These are phyloP conservation scores for Daldinia bambusicola DNA, from an alignment of 495 filamentous ascomycete genomes.

Conservation along the genomic window DNA sequence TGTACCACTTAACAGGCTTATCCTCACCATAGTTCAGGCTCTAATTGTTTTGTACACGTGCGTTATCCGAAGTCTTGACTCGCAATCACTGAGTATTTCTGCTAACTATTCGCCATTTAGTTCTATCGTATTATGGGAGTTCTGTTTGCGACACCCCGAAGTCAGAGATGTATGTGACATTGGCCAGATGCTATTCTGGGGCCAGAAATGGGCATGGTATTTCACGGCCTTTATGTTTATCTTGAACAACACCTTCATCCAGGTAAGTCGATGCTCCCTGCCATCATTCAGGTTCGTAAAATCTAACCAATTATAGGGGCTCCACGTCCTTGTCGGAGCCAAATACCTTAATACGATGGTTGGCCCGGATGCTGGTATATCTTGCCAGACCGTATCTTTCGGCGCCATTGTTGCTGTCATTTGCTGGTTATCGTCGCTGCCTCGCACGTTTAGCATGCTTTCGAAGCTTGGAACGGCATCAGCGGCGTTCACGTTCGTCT, in stretches of 20 bases:
- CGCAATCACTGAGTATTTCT: not conserved
- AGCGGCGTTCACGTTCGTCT: conserved; percentile 86
- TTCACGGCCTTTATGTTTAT: conserved; percentile 88
- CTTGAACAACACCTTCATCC: conserved; percentile 90
- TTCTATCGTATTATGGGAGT: conserved; percentile 85
- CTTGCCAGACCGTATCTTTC: conserved; percentile 75
- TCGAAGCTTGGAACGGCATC: conserved; percentile 78
- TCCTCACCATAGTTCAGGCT: conserved; percentile 81
- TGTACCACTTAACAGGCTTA: conserved; percentile 57
- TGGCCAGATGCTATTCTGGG: conserved; percentile 87
- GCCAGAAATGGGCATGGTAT: conserved; percentile 82
- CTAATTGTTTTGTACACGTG: conserved; percentile 79
- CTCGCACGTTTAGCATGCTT: conserved; percentile 82
- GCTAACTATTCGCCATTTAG: conserved; percentile 34
- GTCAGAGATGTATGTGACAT: conserved; percentile 91
- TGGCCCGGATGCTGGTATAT: conserved; percentile 61
- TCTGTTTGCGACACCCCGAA: conserved; percentile 86
- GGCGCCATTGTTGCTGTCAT: conserved; percentile 73
- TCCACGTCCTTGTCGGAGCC: conserved; percentile 81
- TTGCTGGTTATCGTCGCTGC: conserved; percentile 79
- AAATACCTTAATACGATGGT: conserved; percentile 89
- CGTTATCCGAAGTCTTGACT: conserved; percentile 6
- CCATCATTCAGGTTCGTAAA: conserved; percentile 7
- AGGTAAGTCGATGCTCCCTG: conserved; percentile 55
- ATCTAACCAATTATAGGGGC: conserved; percentile 57